These are phyloP conservation scores for Jamesozyma hellenica DNA, from an alignment of 805 yeast genomes.

Conservation along the genomic window DNA sequence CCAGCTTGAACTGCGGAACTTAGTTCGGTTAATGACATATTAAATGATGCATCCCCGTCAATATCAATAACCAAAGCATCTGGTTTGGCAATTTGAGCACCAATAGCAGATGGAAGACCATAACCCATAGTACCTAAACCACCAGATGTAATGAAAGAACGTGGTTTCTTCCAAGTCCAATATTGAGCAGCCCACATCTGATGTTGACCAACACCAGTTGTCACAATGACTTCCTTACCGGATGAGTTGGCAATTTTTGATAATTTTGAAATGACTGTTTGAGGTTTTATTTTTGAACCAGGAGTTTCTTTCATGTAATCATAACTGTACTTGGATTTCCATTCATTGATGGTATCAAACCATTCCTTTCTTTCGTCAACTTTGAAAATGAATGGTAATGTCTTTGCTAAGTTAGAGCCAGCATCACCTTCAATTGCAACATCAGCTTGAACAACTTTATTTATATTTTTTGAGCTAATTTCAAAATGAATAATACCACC, in stretches of 20 bases:
- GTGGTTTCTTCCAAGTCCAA: slow-evolving; percentile 86
- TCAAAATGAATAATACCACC: slow-evolving; percentile 98
- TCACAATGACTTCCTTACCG: slow-evolving; percentile 69
- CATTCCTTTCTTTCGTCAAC: slow-evolving; percentile 69
- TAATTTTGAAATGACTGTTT: slow-evolving; percentile 74
- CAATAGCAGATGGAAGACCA: slow-evolving; percentile 96
- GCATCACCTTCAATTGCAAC: slow-evolving; percentile 97
- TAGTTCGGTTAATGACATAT: slow-evolving; percentile 91
- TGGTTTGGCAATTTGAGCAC: slow-evolving; percentile 94
- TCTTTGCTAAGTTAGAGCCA: slow-evolving; percentile 57
- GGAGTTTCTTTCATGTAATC: slow-evolving; percentile 72
- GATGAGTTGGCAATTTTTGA: slow-evolving; percentile 51
- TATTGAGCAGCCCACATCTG: slow-evolving; percentile 99
- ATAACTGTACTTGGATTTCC: slow-evolving; percentile 86
- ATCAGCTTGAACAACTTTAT: slow-evolving; percentile 92
- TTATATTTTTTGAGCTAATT: slow-evolving; percentile 91
- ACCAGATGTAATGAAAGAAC: slow-evolving; percentile 94
- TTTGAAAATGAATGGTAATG: slow-evolving; percentile 59
- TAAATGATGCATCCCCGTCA: slow-evolving; percentile 98
- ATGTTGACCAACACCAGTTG: slow-evolving; percentile 99
- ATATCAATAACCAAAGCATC: slow-evolving; percentile 92
- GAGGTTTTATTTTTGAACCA: slow-evolving; percentile 79
- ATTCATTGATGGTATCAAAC: slow-evolving; percentile 61
- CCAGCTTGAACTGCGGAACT: slow-evolving; percentile 89
- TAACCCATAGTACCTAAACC: slow-evolving; percentile 98